Base-by-base conservation (phyloP, 345 rosid genomes). In the Populus tremula region DNA sequence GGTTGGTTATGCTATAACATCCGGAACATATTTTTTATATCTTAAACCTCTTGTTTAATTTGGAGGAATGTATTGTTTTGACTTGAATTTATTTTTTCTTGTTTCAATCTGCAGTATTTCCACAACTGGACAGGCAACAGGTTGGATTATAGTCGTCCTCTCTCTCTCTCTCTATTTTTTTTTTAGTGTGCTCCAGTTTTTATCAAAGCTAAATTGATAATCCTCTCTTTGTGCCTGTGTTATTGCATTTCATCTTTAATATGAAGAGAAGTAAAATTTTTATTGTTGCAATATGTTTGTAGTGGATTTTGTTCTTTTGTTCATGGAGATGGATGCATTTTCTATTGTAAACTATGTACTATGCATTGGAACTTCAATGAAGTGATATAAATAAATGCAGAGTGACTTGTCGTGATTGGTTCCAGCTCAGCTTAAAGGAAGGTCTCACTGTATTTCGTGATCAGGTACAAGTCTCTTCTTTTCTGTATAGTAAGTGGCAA, bases 51-150 rank as follows among this genome's bases (percentile, higher is more conserved):
- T 21, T 33, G 7, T 43, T 66, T 29, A 13, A 59, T 76, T 67
- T 49, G 2, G 31, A 63, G 68, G 41, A 43, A 63, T 76, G 47
- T 69, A 31, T 36, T 49, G 65, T 66, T 69, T 81, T 82, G 69
- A 88, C 76, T 47, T 47, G 71, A 31, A 56, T 76, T 80, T 78
- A 33, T 33, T 59, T 83, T 72, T 72, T 70, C 49, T 76, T 56
- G 36, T 85, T 39, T 81, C 21, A 6, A 53, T 74, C 47, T 89
- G 91, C 91, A 96, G 99, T 96, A 94, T 84, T 96, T 96, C 87
- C 98, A 96, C 91, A 96, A 96, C 83, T 96, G 99, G 99, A 96
- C 99, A 71, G 99, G 99, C 79, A 92, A 93, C 90, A 96, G 99
- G 99, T 94, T 85, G 82, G 82, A 71, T 76, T 66, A 18, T 74